Base-by-base conservation (phyloP, 2,329 filamentous ascomycete genomes). In the Claviceps lovelessii region DNA sequence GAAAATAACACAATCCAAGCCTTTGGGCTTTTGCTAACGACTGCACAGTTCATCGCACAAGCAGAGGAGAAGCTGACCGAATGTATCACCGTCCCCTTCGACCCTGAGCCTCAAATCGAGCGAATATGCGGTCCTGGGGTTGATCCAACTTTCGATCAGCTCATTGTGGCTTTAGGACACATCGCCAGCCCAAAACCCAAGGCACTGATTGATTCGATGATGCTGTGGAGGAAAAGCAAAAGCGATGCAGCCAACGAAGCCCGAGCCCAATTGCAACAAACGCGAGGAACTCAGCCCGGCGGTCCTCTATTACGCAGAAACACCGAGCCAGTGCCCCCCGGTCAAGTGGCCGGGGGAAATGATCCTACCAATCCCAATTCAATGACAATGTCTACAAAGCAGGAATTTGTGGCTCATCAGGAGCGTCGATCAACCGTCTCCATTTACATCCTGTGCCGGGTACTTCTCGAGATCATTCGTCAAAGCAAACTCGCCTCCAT, bases 211-310 rank as follows among this genome's bases (percentile, higher is more conserved):
- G 93, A 98, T 69, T 90, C 88, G 23, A 90, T 98, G 68, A 98
- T 98, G 88, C 79, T 95, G 37, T 98, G 93, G 93, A 84, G 93
- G 55, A 97, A 96, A 70, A 88, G 83, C 60, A 97, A 97, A 73
- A 95, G 90, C 60, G 91, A 97, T 69, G 83, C 86, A 28, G 90
- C 90, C 33, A 85, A 81, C 61, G 80, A 85, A 59, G 84, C 86
- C 33, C 76, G 82, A 28, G 69, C 60, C 48, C 76, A 81, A 62
- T 69, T 83, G 28, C 79, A 82, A 60, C 78, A 82, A 54, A 67
- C 73, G 23, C 74, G 73, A 17, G 67, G 67, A 39, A 68, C 66
- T 46, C 61, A 66, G 5, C 71, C 69, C 8, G 76, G 69, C 47
- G 77, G 69, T 44, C 75, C 75, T 7, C 70, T 89, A 28, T 72